Percentiles rank a stretch among this genome's conserved stretches.
phyloP scores from a whole-genome alignment of 2,329 filamentous ascomycete species.

The Claviceps cyperi region DNA sequence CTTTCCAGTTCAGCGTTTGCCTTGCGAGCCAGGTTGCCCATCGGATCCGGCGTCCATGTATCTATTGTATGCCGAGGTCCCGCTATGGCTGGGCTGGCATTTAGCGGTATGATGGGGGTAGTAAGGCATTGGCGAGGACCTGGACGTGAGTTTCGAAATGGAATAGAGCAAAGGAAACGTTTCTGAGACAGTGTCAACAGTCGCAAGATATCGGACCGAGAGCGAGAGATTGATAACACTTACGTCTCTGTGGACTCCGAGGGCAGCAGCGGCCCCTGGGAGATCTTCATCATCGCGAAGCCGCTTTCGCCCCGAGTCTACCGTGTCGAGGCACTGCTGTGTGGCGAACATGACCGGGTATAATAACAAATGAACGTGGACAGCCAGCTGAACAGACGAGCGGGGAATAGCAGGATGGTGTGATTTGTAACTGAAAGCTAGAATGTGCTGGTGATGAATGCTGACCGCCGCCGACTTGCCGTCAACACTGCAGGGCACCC shows the following conservation, averaged over 20 bases:
- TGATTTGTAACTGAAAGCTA: neutral
- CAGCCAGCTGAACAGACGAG: neutral
- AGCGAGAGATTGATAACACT: constrained; percentile 9
- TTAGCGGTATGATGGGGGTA: constrained; percentile 24
- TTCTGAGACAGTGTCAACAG: constrained; percentile 26
- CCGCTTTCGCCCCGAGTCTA: constrained; percentile 28
- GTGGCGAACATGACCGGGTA: constrained; percentile 22
- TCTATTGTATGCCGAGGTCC: constrained; percentile 17
- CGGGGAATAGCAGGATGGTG: neutral
- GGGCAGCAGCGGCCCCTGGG: constrained; percentile 24
- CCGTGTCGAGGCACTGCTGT: constrained; percentile 17
- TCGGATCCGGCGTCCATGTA: constrained; percentile 17
- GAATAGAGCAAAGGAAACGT: constrained; percentile 38
- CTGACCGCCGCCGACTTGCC: neutral
- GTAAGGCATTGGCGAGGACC: constrained; percentile 15
- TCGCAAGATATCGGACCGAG: neutral
- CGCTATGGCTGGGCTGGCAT: constrained; percentile 25
- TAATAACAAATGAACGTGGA: neutral
- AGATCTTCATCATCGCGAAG: constrained; percentile 31
- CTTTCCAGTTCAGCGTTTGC: constrained; percentile 35
- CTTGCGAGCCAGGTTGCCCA: constrained; percentile 7
- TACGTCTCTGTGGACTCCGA: constrained; percentile 37
- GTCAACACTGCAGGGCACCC: neutral
- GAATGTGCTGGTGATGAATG: neutral
- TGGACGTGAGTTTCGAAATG: constrained; percentile 31